phyloP scores from a whole-genome alignment of 306 rosid species.

The Vicia villosa region DNA sequence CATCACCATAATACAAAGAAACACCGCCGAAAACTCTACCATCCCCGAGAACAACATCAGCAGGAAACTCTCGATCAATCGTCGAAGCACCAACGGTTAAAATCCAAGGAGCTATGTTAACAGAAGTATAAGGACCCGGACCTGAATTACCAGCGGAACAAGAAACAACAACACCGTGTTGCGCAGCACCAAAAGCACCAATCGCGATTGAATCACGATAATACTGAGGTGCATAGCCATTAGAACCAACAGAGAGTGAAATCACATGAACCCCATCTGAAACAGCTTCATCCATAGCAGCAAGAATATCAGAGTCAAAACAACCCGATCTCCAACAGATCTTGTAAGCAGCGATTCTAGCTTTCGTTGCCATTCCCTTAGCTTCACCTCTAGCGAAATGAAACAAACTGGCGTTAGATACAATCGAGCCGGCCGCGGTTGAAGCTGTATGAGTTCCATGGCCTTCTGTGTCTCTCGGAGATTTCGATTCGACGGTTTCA shows the following conservation, averaged over 20 bases:
- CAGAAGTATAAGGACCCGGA: constrained; percentile 64
- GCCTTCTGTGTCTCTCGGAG: constrained; percentile 78
- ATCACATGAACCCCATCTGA: constrained; percentile 75
- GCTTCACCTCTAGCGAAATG: constrained; percentile 71
- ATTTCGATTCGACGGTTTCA: constrained; percentile 55
- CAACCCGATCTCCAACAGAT: constrained; percentile 82
- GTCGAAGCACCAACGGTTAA: constrained; percentile 88
- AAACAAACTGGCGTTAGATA: constrained; percentile 63
- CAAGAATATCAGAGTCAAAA: constrained; percentile 85
- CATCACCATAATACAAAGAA: constrained; percentile 66
- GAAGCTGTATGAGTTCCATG: constrained; percentile 87
- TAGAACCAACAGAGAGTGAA: constrained; percentile 83
- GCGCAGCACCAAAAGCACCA: constrained; percentile 72
- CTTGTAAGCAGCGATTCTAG: constrained; percentile 82
- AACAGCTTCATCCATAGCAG: constrained; percentile 91
- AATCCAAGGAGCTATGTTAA: constrained; percentile 92
- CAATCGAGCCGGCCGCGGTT: constrained; percentile 70
- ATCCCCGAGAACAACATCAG: constrained; percentile 72
- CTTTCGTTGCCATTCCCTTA: constrained; percentile 85
- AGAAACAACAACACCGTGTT: constrained; percentile 72
- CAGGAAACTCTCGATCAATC: constrained; percentile 76
- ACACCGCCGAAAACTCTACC: constrained; percentile 61
- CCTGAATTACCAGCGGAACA: constrained; percentile 90
- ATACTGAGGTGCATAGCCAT: constrained; percentile 56
- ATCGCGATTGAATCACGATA: constrained; percentile 75